Percentiles rank a stretch among this genome's conserved stretches.
Conservation (phyloP, 306 rosid genomes). For the Quercus glauca region DNA sequence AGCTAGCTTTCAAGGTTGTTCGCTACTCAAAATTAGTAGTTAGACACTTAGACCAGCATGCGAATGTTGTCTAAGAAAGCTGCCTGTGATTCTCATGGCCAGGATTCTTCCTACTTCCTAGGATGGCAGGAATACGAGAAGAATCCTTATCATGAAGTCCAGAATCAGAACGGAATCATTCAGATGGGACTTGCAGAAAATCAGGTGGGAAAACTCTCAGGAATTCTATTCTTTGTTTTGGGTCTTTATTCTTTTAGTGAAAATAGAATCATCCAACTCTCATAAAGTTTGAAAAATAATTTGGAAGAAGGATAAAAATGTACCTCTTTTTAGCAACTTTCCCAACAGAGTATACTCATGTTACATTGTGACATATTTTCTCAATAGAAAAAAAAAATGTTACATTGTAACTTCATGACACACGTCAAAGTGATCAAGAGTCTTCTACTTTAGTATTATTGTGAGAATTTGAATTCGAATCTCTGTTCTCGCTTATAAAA, state of each 20-base stretch:
- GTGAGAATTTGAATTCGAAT: too few species aligned
- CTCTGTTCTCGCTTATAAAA: too few species aligned
- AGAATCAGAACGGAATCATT: conserved; percentile 70
- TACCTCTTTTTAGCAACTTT: background rate
- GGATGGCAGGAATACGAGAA: conserved; percentile 86
- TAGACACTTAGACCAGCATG: background rate
- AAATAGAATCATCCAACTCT: background rate
- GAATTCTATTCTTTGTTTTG: background rate
- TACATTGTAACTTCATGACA: background rate
- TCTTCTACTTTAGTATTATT: too few species aligned
- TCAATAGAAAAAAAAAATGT: background rate
- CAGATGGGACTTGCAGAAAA: conserved; percentile 98
- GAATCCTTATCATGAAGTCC: conserved; percentile 61
- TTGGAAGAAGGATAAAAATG: background rate
- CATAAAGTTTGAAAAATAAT: background rate
- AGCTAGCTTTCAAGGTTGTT: background rate
- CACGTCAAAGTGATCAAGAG: too few species aligned
- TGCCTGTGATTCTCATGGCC: conserved; percentile 64
- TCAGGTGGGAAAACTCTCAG: conserved; percentile 35
- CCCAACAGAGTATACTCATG: background rate
- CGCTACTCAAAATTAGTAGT: background rate
- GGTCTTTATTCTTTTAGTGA: background rate
- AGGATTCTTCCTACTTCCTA: conserved; percentile 71
- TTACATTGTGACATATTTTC: background rate
- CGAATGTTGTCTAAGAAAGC: conserved; percentile 63